A percentile compares a stretch with the other conserved stretches of the same genome.
These are phyloP conservation scores for Russula abietina DNA, from an alignment of 768 basidiomycete species.

Conservation along the genomic window DNA sequence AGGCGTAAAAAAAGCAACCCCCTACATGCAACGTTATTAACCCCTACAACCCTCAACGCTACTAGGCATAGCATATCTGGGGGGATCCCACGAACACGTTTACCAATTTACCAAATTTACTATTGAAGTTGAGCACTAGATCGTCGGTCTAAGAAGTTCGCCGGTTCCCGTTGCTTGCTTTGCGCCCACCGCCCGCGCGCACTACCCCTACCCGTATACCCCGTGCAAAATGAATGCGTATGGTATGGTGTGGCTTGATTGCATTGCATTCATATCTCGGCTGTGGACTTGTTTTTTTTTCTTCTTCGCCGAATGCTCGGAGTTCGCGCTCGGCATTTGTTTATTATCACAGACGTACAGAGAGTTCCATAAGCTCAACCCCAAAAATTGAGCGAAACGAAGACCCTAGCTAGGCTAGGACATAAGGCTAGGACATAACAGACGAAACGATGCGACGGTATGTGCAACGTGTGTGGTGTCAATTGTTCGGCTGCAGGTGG, in stretches of 20 bases:
- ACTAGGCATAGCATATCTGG: too few species aligned
- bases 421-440: conserved; percentile 8
- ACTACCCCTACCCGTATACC: too few species aligned
- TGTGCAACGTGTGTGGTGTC: background rate
- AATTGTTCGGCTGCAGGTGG: background rate
- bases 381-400: conserved; percentile 13
- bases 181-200: background rate
- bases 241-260: too few species aligned
- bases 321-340: too few species aligned
- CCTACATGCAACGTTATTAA: too few species aligned
- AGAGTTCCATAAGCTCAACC: conserved; percentile 3
- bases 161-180: background rate
- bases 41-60: background rate
- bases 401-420: conserved; percentile 6
- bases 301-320: background rate
- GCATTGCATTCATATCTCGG: background rate
- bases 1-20: background rate
- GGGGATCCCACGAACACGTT: too few species aligned
- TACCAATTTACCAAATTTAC: too few species aligned
- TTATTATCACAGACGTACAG: background rate
- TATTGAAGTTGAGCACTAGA: background rate
- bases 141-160: conserved; percentile 1
- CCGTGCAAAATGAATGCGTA: background rate
- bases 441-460: background rate
- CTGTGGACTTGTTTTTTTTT: background rate